Evolutionary conservation across 2,329 filamentous ascomycete species (phyloP).

Genomic region (Clonostachys byssicola): DNA sequence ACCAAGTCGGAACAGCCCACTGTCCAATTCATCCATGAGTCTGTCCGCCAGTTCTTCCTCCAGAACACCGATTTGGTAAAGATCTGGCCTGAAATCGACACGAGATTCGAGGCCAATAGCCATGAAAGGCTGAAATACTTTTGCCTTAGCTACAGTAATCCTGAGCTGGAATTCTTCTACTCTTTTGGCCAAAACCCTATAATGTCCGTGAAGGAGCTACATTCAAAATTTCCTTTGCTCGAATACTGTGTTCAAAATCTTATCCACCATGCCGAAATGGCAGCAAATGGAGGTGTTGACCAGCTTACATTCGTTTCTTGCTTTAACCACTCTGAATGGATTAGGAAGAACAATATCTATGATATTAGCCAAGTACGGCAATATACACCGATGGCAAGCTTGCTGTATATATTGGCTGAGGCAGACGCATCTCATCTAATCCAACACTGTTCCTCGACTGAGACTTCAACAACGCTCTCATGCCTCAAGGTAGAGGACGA

Average conservation of each 20-base stretch:
- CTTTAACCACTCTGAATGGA: slow-evolving; percentile 20
- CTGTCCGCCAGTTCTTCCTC: slow-evolving; percentile 40
- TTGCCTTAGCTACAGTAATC: slow-evolving; percentile 31
- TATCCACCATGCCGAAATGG: slow-evolving; percentile 32
- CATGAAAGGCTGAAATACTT: slow-evolving; percentile 38
- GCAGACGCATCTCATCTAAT: no score
- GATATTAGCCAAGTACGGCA: slow-evolving; percentile 5
- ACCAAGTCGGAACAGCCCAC: slow-evolving; percentile 18
- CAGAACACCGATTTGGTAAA: slow-evolving; percentile 20
- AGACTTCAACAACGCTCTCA: no score
- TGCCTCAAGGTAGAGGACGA: no score
- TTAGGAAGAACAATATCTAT: slow-evolving; percentile 19
- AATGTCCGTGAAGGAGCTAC: no score
- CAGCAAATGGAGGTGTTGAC: slow-evolving; percentile 12
- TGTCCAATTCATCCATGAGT: slow-evolving; percentile 51
- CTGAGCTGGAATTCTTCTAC: neutral
- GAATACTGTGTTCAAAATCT: slow-evolving; percentile 34
- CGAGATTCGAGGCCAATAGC: slow-evolving; percentile 22
- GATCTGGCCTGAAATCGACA: slow-evolving; percentile 23
- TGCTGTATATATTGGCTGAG: slow-evolving; percentile 29
- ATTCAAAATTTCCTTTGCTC: slow-evolving; percentile 34
- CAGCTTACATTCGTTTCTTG: slow-evolving; percentile 21
- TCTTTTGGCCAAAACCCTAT: no score
- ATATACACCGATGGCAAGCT: slow-evolving; percentile 14
- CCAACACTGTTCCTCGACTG: no score